phyloP scores from a whole-genome alignment of 306 rosid species.

The Prunus kanzakura region DNA sequence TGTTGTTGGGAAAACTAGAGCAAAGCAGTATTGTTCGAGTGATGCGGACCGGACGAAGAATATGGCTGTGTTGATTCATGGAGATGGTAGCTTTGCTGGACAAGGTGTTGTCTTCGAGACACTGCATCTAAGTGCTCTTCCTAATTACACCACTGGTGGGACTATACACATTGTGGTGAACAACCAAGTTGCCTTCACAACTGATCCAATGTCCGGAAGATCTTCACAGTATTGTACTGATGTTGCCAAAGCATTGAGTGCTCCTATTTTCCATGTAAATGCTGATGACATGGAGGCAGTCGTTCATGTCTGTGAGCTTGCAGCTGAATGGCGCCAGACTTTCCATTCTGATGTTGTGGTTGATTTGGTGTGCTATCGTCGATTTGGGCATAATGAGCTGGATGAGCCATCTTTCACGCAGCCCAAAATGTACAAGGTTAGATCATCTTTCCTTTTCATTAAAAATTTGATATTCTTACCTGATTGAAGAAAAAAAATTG shows the following conservation, averaged over 20 bases:
- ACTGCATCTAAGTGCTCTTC: constrained; percentile 94
- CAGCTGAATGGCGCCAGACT: constrained; percentile 99
- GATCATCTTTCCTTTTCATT: constrained; percentile 19
- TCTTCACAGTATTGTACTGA: constrained; percentile 93
- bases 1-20: constrained; percentile 93
- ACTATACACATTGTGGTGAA: constrained; percentile 87
- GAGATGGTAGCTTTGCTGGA: constrained; percentile 99
- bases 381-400: constrained; percentile 96
- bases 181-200: constrained; percentile 96
- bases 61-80: constrained; percentile 85
- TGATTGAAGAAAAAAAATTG: background rate
- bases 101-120: constrained; percentile 97
- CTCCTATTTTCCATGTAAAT: constrained; percentile 89
- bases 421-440: constrained; percentile 95
- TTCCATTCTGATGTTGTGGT: constrained; percentile 98
- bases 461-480: constrained; percentile 7
- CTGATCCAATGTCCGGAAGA: constrained; percentile 85
- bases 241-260: constrained; percentile 90
- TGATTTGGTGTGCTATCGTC: constrained; percentile 90
- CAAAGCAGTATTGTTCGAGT: constrained; percentile 76
- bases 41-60: constrained; percentile 74
- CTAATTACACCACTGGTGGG: constrained; percentile 93
- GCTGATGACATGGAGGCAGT: constrained; percentile 97
- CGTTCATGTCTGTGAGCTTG: constrained; percentile 92
- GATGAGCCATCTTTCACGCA: constrained; percentile 97